Evolutionary conservation across 2,329 filamentous ascomycete species (phyloP).

Genomic region (Fusarium protoensiforme): DNA sequence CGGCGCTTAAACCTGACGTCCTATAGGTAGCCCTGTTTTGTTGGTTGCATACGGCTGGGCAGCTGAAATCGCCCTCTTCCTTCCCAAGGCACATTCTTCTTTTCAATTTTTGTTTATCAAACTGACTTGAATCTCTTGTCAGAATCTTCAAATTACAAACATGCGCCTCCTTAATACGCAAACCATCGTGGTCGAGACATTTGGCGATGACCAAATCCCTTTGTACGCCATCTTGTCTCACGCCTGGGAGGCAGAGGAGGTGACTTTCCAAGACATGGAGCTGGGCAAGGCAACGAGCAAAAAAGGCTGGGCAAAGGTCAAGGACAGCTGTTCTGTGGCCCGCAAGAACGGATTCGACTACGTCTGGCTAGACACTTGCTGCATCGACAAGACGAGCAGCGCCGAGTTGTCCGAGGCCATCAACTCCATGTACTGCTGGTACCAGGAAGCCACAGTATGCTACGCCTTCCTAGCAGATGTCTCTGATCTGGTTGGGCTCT

Average conservation of each 20-base stretch:
- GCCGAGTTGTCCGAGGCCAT: conserved; percentile 13
- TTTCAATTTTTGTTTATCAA: neutral
- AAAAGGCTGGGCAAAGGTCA: conserved; percentile 41
- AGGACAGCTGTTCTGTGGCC: conserved; percentile 28
- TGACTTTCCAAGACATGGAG: conserved; percentile 5
- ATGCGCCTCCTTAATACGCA: conserved; percentile 36
- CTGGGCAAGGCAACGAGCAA: conserved; percentile 6
- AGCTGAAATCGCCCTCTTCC: neutral
- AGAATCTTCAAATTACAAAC: neutral
- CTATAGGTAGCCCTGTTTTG: neutral
- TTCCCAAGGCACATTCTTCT: neutral
- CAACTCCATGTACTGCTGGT: conserved; percentile 18
- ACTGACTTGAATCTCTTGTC: neutral
- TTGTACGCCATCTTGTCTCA: conserved; percentile 35
- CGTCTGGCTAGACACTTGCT: conserved; percentile 17
- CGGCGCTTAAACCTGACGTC: neutral
- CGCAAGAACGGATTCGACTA: neutral
- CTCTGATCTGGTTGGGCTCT: too few relatives aligned
- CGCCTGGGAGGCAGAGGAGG: conserved; percentile 28
- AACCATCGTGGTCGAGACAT: conserved; percentile 20
- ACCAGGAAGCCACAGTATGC: neutral
- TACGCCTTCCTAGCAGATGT: conserved; percentile 4
- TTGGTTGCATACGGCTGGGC: neutral
- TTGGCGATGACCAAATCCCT: conserved; percentile 17
- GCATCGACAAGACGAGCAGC: conserved; percentile 21